Conservation (phyloP, 2,329 filamentous ascomycete genomes). For the Aspergillus latus region DNA sequence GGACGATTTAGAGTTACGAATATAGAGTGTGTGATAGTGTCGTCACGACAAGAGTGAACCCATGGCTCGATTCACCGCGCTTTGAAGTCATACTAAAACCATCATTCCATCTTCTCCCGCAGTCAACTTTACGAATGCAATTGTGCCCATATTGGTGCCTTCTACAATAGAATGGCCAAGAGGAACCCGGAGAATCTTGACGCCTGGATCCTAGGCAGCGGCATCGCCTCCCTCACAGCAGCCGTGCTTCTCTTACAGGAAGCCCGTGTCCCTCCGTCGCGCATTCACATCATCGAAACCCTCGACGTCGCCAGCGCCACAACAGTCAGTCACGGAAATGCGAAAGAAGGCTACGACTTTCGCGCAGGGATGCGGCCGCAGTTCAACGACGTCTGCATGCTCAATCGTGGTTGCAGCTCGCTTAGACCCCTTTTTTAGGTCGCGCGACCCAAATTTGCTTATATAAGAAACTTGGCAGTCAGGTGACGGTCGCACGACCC, state of each 20-base stretch:
- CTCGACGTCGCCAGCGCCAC: constrained; percentile 31
- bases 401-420: no score
- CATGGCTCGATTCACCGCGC: not conserved
- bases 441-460: no score
- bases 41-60: not conserved
- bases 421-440: no score
- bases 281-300: constrained; percentile 39
- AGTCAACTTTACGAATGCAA: no score
- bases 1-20: not conserved
- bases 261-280: constrained; percentile 33
- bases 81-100: not conserved
- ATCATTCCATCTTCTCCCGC: not conserved
- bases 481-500: no score
- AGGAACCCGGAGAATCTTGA: constrained; percentile 29
- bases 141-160: no score
- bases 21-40: not conserved
- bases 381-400: constrained; percentile 34
- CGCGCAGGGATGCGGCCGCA: constrained; percentile 37
- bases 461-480: no score
- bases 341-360: constrained; percentile 38
- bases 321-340: constrained; percentile 29
- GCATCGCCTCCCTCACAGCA: constrained; percentile 37
- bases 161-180: not conserved
- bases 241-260: constrained; percentile 39
- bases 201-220: constrained; percentile 39